phyloP scores from a whole-genome alignment of 2,329 filamentous ascomycete species.

The Microascus cirrosus region DNA sequence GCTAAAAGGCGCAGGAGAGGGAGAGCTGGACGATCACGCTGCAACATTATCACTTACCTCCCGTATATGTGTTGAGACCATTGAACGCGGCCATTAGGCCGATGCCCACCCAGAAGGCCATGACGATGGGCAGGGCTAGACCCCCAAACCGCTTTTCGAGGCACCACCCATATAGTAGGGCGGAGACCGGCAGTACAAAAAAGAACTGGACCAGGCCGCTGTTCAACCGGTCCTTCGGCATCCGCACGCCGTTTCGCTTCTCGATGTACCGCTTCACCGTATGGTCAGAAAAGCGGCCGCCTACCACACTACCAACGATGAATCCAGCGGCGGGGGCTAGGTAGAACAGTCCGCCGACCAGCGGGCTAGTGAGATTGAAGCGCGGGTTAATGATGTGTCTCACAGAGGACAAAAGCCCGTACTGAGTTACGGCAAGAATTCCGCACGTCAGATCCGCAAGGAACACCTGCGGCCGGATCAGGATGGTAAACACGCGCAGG shows the following conservation, averaged over 20 bases:
- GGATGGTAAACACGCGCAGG: conserved; percentile 49
- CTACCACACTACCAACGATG: conserved; percentile 56
- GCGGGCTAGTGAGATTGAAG: conserved; percentile 54
- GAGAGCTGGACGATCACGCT: no score
- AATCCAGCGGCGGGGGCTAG: conserved; percentile 64
- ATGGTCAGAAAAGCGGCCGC: conserved; percentile 60
- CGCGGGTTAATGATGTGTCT: conserved; percentile 65
- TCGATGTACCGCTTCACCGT: conserved; percentile 54
- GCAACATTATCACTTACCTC: background rate
- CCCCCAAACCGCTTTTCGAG: conserved; percentile 38
- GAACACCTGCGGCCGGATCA: conserved; percentile 58
- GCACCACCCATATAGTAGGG: conserved; percentile 51
- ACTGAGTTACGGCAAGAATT: conserved; percentile 64
- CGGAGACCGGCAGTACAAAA: conserved; percentile 45
- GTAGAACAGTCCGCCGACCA: conserved; percentile 62
- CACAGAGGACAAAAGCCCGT: conserved; percentile 49
- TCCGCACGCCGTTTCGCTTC: conserved; percentile 43
- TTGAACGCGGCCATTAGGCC: conserved; percentile 69
- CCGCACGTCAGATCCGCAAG: conserved; percentile 46
- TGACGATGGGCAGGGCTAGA: conserved; percentile 52
- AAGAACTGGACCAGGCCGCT: conserved; percentile 46
- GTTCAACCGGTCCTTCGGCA: conserved; percentile 59
- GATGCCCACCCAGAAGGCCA: conserved; percentile 65
- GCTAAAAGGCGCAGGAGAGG: conserved; percentile 21
- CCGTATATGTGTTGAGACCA: conserved; percentile 48